Evolutionary conservation across 1,139 yeast species (phyloP), one percentile per base, ranked within the genome.

Genomic region (Spencermartinsiella ligniputridi): DNA sequence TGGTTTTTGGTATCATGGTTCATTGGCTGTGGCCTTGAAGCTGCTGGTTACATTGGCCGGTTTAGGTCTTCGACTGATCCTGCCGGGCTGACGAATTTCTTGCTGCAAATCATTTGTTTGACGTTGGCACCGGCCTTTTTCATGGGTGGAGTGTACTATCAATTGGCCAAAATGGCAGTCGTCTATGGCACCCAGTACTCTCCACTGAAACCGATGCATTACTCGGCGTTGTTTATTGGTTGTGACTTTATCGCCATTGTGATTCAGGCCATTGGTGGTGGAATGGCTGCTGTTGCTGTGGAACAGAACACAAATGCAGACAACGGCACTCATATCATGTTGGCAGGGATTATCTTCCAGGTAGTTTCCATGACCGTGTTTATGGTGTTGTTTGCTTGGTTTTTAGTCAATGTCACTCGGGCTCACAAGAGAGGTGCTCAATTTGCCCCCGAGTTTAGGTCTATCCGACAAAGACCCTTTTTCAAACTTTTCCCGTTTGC

Each of bases 101-200:
- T 86, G 44, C 64, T 81, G 51, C 96, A 89, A 63, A 77, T 81
- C 52, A 76, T 82, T 42, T 69, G 83, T 47, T 69, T 88, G 50
- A 87, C 95, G 0, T 68, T 89, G 42, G 92, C 89, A 0, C 97
- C 97, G 0, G 92, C 92, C 4, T 88, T 90, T 62, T 72, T 86
- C 44, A 85, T 87, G 89, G 97, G 85, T 3, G 96, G 95, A 3
- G 72, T 89, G 6, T 89, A 89, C 65, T 85, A 78, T 57, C 67
- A 83, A 42, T 72, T 88, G 56, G 94, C 89, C 3, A 88, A 86
- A 62, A 55, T 84, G 51, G 78, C 84, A 37, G 78, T 83, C 42
- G 69, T 86, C 5, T 84, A 79, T 61, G 95, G 95, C 4, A 69
- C 77, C 41, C 63, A 71, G 35, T 81, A 69, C 55, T 79, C 94